Evolutionary conservation across 2,329 filamentous ascomycete genomes (phyloP).

Genomic region (Sarocladium strictum): DNA sequence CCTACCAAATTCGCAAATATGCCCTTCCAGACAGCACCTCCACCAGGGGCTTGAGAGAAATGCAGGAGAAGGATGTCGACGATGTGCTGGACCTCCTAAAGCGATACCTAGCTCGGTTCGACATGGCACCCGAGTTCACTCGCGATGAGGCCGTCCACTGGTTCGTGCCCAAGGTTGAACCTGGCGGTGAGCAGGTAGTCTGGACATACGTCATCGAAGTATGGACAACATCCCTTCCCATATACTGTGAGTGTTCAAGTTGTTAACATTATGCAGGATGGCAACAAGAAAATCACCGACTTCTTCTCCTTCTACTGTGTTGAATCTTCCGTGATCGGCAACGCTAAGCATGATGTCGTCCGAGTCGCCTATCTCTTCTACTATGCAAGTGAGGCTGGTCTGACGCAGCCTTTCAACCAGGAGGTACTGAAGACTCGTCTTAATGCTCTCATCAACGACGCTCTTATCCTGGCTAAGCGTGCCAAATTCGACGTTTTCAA

Average conservation of each 20-base stretch:
- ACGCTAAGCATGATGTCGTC: conserved; percentile 70
- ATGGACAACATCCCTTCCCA: conserved; percentile 16
- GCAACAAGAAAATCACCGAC: conserved; percentile 80
- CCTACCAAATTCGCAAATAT: conserved; percentile 81
- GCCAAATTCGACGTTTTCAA: conserved; percentile 93
- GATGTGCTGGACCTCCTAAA: conserved; percentile 68
- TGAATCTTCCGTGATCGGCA: conserved; percentile 84
- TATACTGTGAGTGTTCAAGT: neutral
- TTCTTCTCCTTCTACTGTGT: conserved; percentile 97
- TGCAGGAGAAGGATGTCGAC: conserved; percentile 73
- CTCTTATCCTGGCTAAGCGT: conserved; percentile 80
- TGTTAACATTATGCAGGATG: conserved; percentile 28
- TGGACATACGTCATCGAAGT: conserved; percentile 91
- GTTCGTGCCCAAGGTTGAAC: conserved; percentile 63
- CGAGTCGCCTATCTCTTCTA: conserved; percentile 96
- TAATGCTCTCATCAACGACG: conserved; percentile 75
- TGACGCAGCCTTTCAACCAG: conserved; percentile 49
- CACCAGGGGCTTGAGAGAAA: conserved; percentile 69
- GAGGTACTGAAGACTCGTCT: conserved; percentile 69
- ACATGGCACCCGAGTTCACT: conserved; percentile 77
- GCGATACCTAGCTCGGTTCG: conserved; percentile 72
- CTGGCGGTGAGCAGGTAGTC: conserved; percentile 68
- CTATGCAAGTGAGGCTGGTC: conserved; percentile 80
- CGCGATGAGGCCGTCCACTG: conserved; percentile 82
- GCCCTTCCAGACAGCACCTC: conserved; percentile 68